These are phyloP conservation scores for Aureobasidium sp. DNA, from an alignment of 2,329 filamentous ascomycete species.

Conservation along the genomic window DNA sequence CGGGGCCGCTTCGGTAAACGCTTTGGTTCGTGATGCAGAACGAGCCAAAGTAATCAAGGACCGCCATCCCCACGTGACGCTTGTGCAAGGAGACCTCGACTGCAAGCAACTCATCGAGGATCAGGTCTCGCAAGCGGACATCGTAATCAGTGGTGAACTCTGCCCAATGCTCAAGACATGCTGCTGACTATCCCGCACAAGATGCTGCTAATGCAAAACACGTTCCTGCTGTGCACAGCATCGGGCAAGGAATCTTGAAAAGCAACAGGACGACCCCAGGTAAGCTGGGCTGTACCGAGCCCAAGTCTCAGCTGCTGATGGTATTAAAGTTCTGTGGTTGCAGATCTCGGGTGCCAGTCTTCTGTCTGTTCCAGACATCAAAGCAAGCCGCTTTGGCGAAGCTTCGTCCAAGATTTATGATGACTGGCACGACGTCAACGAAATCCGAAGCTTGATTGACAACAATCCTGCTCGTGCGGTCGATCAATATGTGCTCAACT, in stretches of 20 bases:
- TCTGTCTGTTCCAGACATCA: not conserved
- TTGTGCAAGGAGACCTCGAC: not conserved
- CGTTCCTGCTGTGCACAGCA: not conserved
- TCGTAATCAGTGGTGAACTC: not conserved
- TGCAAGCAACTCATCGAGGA: not conserved
- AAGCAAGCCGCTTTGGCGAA: constrained; percentile 42
- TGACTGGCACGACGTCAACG: constrained; percentile 52
- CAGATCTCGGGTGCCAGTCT: not conserved
- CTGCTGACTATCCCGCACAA: not conserved
- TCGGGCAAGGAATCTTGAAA: not conserved
- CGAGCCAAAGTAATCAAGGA: not conserved
- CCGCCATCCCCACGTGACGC: not conserved
- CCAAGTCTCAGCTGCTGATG: not conserved
- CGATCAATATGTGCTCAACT: constrained; percentile 57
- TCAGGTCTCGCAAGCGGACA: not conserved
- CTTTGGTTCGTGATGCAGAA: not conserved
- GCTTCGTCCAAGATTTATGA: constrained; percentile 46
- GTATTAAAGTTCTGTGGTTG: not conserved
- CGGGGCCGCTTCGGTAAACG: not conserved
- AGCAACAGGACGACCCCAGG: not conserved
- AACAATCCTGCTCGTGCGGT: constrained; percentile 57
- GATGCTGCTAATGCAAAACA: not conserved
- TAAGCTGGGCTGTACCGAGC: not conserved
- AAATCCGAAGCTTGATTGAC: constrained; percentile 47
- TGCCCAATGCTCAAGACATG: not conserved